Conservation (phyloP, 1,139 yeast genomes). For the Geotrichum klebahnii region DNA sequence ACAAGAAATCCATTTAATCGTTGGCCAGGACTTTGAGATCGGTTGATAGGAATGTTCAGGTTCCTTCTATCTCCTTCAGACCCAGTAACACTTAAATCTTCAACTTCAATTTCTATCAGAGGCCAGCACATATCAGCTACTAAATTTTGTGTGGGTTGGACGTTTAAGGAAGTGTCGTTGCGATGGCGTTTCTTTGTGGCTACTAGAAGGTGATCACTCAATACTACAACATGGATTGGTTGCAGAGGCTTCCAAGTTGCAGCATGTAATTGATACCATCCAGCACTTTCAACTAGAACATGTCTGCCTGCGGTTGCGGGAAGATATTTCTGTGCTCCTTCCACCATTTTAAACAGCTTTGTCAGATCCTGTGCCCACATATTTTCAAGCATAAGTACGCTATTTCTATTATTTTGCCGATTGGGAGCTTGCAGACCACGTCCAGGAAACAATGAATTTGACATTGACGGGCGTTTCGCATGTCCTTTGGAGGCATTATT, state of each 20-base stretch:
- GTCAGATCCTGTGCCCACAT: conserved; percentile 77
- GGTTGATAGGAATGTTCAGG: conserved; percentile 11
- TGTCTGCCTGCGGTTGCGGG: conserved; percentile 80
- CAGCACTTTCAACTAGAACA: conserved; percentile 69
- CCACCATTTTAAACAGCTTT: conserved; percentile 74
- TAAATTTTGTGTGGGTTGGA: conserved; percentile 39
- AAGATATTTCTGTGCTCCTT: conserved; percentile 80
- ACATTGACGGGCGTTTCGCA: background rate
- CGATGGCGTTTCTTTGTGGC: conserved; percentile 58
- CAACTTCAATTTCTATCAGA: conserved; percentile 55
- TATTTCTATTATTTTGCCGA: conserved; percentile 51
- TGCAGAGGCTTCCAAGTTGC: conserved; percentile 82
- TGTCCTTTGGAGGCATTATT: background rate
- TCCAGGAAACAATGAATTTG: conserved; percentile 4
- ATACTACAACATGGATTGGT: conserved; percentile 68
- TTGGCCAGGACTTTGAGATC: conserved; percentile 37
- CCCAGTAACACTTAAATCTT: conserved; percentile 37
- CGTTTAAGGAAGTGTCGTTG: conserved; percentile 25
- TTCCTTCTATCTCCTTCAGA: conserved; percentile 15
- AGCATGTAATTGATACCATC: conserved; percentile 84
- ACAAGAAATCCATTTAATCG: conserved; percentile 40
- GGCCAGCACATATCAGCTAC: conserved; percentile 83
- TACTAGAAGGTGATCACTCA: conserved; percentile 72
- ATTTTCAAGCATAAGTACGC: conserved; percentile 67
- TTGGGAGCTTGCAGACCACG: conserved; percentile 28